These are phyloP conservation scores for Lactarius trivialis DNA, from an alignment of 768 basidiomycete species.

Conservation along the genomic window DNA sequence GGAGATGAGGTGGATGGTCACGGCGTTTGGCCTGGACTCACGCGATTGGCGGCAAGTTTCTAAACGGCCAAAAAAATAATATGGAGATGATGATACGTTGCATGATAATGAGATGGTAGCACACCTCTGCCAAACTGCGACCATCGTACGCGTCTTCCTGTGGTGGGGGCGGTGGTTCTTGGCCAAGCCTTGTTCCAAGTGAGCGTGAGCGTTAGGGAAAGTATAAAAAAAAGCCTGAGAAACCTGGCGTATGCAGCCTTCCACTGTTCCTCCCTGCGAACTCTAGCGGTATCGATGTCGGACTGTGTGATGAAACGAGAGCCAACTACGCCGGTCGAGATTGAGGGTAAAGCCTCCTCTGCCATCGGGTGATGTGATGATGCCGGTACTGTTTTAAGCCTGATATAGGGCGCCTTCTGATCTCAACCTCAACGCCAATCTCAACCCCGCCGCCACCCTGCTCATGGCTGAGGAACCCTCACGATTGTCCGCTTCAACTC, in stretches of 20 bases:
- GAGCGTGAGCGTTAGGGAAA: slow-evolving; percentile 12
- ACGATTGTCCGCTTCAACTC: neutral
- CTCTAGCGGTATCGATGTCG: slow-evolving; percentile 68
- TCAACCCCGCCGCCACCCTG: neutral
- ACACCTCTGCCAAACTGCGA: slow-evolving; percentile 82
- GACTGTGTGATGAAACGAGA: slow-evolving; percentile 79
- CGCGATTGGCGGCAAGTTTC: slow-evolving; percentile 89
- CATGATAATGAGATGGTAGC: slow-evolving; percentile 26
- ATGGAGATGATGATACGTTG: neutral
- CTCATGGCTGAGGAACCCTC: slow-evolving; percentile 6
- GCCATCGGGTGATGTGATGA: slow-evolving; percentile 14
- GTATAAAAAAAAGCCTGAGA: slow-evolving; percentile 2
- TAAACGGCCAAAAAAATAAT: slow-evolving; percentile 29
- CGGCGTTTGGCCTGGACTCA: slow-evolving; percentile 32
- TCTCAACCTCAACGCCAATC: neutral
- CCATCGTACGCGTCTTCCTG: slow-evolving; percentile 76
- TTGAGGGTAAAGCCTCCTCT: slow-evolving; percentile 50
- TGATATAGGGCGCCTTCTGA: neutral
- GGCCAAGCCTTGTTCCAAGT: slow-evolving; percentile 52
- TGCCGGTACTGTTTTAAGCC: neutral
- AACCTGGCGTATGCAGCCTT: slow-evolving; percentile 84
- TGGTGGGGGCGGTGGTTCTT: slow-evolving; percentile 74
- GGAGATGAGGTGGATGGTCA: slow-evolving; percentile 18
- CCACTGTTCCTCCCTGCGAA: slow-evolving; percentile 77
- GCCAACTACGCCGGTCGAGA: slow-evolving; percentile 66